Evolutionary conservation across 2,329 filamentous ascomycete genomes (phyloP).

Genomic region (Proliferodiscus dingleyae): DNA sequence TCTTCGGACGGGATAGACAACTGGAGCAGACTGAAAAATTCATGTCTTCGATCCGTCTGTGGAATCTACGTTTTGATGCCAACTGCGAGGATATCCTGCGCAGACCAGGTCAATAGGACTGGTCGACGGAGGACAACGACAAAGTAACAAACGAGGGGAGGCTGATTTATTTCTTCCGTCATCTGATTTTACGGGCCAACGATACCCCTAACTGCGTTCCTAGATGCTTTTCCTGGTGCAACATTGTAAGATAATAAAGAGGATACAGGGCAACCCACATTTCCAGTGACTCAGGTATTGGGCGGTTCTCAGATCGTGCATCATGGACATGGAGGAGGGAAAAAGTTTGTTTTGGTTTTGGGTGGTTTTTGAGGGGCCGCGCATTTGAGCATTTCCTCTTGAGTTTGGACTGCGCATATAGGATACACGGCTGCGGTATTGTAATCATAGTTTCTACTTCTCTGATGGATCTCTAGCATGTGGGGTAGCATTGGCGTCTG

Average conservation of each 20-base stretch:
- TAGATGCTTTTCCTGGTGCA: slow-evolving; percentile 8
- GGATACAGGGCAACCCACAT: slow-evolving; percentile 12
- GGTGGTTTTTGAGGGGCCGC: neutral
- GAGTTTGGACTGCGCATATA: neutral
- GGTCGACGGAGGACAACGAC: slow-evolving; percentile 3
- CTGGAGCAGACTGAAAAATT: slow-evolving; percentile 86
- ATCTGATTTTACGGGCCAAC: slow-evolving; percentile 10
- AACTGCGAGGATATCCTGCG: slow-evolving; percentile 87
- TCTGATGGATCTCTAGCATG: slow-evolving; percentile 5
- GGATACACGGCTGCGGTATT: neutral
- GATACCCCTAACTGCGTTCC: slow-evolving; percentile 13
- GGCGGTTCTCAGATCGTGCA: slow-evolving; percentile 8
- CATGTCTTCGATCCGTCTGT: slow-evolving; percentile 82
- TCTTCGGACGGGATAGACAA: slow-evolving; percentile 89
- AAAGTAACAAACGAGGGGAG: slow-evolving; percentile 9
- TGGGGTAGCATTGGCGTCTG: slow-evolving; percentile 3
- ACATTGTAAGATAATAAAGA: slow-evolving; percentile 15
- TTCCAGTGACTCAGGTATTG: slow-evolving; percentile 11
- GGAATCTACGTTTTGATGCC: slow-evolving; percentile 88
- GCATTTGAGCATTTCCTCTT: neutral
- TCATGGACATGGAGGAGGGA: slow-evolving; percentile 6
- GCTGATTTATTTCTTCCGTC: slow-evolving; percentile 15
- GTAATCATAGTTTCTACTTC: slow-evolving; percentile 9
- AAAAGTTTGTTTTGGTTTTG: slow-evolving; percentile 4
- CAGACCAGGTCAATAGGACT: slow-evolving; percentile 39